These are phyloP conservation scores for Basidioascus undulatus DNA, from an alignment of 768 basidiomycete species.

Conservation along the genomic window DNA sequence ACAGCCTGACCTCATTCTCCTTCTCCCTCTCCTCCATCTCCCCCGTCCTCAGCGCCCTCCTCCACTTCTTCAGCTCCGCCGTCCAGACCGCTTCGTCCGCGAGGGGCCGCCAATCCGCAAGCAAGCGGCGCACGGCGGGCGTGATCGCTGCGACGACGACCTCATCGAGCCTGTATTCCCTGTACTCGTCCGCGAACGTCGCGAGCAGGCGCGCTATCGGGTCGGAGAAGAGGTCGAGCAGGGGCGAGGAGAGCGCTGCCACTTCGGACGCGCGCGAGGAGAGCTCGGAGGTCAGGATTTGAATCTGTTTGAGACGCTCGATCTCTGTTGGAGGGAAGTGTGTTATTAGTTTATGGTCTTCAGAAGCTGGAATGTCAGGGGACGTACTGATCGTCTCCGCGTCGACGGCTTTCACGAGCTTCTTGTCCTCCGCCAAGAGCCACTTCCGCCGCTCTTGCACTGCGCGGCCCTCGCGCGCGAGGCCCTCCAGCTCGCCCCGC, in stretches of 20 bases:
- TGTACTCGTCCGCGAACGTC: constrained; percentile 49
- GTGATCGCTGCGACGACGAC: constrained; percentile 78
- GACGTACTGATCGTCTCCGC: too few relatives aligned
- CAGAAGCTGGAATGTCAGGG: constrained; percentile 16
- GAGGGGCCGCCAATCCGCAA: constrained; percentile 61
- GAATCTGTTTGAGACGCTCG: constrained; percentile 1
- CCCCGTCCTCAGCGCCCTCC: constrained; percentile 17
- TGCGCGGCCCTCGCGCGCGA: constrained; percentile 69
- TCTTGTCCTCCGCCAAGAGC: constrained; percentile 36
- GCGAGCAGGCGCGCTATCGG: constrained; percentile 45
- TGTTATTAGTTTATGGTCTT: too few relatives aligned
- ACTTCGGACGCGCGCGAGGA: neutral
- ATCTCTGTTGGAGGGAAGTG: constrained; percentile 1
- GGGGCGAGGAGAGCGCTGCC: neutral
- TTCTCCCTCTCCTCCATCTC: neutral
- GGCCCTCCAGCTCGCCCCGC: constrained; percentile 59
- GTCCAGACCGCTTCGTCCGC: constrained; percentile 33
- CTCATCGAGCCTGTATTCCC: constrained; percentile 59
- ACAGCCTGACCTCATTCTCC: constrained; percentile 4
- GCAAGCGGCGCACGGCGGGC: constrained; percentile 47
- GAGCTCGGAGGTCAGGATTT: neutral
- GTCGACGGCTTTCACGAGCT: constrained; percentile 31
- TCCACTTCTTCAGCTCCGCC: constrained; percentile 16
- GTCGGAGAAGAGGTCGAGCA: constrained; percentile 43
- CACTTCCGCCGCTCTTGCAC: constrained; percentile 57